Evolutionary conservation across 768 basidiomycete species (phyloP), one percentile per base, ranked within the genome.

Genomic region (Megacollybia marginata): DNA sequence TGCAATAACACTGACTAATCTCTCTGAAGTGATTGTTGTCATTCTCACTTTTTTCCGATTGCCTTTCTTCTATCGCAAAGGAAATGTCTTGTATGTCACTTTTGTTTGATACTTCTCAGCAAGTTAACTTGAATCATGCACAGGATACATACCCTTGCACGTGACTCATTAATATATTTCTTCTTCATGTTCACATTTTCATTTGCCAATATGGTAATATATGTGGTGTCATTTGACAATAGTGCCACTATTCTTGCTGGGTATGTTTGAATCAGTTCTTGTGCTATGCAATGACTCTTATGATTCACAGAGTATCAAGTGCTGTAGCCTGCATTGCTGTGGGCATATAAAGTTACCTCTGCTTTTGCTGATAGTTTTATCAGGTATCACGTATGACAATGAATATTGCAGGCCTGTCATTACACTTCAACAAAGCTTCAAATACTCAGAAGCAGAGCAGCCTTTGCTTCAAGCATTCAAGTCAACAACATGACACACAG

Each of bases 121-220:
- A 28, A 28, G 23, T 28, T 28, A 6, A 28, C 43, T 32, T 12
- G 5, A 12, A 16, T 33, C 13, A 32, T 33, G 11, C 31, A 31
- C 19, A 56, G 53, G 2, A 46, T 57, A 10, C 47, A 55, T 45
- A 19, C 55, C 33, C 54, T 57, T n/a, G 56, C 54, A 1, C 54
- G 56, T 35, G 56, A 57, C 36, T 57, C 56, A 1, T 42, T 57
- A 31, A 33, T 57, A n/a, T 57, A 57, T 46, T 57, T 57, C 33
- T 43, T 47, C 6, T 48, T 57, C 46, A 55, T 57, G 0, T 55
- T 57, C 49, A 44, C 38, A 19, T 40, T 40, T 19, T 40, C 38
- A 19, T 19, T 40, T 15, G 38, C 38, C 15, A 40, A 40, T 40
- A 19, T 19, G 15, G 19, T 40, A 40, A 15, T 40, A 15, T 40